phyloP scores from a whole-genome alignment of 2,329 filamentous ascomycete genomes.

The Thielaviopsis ethacetica region DNA sequence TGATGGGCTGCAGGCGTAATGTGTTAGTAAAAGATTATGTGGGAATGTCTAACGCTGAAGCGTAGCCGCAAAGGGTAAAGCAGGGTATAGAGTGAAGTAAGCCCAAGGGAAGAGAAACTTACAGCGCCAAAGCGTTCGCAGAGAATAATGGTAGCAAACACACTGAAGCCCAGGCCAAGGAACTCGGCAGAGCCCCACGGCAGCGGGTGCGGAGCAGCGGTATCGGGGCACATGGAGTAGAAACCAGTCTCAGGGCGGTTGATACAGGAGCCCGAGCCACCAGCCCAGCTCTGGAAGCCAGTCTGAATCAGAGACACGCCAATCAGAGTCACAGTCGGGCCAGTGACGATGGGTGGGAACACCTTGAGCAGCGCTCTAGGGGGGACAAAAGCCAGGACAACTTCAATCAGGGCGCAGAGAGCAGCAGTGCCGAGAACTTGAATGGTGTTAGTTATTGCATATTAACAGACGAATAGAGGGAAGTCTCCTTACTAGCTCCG shows the following conservation, averaged over 20 bases:
- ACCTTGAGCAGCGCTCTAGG: slow-evolving; percentile 51
- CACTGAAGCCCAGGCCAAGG: slow-evolving; percentile 62
- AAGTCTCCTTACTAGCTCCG: slow-evolving; percentile 27
- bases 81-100: no score
- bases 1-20: slow-evolving; percentile 39
- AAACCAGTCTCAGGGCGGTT: slow-evolving; percentile 31
- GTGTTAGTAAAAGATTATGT: neutral
- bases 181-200: slow-evolving; percentile 68
- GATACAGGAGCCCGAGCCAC: slow-evolving; percentile 47
- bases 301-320: slow-evolving; percentile 55
- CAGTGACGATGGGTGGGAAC: slow-evolving; percentile 63
- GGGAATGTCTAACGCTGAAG: no score
- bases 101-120: neutral
- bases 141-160: slow-evolving; percentile 64
- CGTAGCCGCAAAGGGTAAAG: neutral
- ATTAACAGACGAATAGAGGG: slow-evolving; percentile 16
- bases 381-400: slow-evolving; percentile 59
- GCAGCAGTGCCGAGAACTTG: slow-evolving; percentile 50
- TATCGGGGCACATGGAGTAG: slow-evolving; percentile 49
- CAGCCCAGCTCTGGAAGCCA: slow-evolving; percentile 65
- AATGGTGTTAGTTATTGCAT: slow-evolving; percentile 39
- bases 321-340: slow-evolving; percentile 54
- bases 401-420: slow-evolving; percentile 50
- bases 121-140: slow-evolving; percentile 61
- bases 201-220: slow-evolving; percentile 52